Evolutionary conservation across 768 basidiomycete genomes (phyloP), one percentile per base, ranked within the genome.

Genomic region (Gloeophyllum trabeum): DNA sequence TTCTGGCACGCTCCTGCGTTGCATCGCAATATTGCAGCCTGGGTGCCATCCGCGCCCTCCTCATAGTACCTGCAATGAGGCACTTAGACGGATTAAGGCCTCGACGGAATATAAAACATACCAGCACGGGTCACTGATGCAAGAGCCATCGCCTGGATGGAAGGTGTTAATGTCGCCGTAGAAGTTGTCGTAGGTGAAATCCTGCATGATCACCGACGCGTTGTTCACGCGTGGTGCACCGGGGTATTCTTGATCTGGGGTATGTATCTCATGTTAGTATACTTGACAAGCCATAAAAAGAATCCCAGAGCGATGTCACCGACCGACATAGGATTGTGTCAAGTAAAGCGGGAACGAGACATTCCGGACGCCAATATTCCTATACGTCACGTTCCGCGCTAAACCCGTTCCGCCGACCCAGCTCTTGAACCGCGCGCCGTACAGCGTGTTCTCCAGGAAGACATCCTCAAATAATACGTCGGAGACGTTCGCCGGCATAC

Each of bases 331-430:
- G 58, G 64, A 69, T 51, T 69, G 67, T 1, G 70, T 71, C 43
- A 70, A 56, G 51, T 66, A 70, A 37, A 71, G 64, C 12, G 65
- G 64, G 41, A 63, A 69, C 4, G 68, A 67, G 14, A 70, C 69
- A 42, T 67, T 62, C 30, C 61, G 51, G 12, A 70, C 51, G 4
- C 57, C 58, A 39, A 69, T 69, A 51, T 70, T 69, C 34, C 61
- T 56, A 64, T 66, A 73, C 20, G 68, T 67, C 40, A 73, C 57
- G 47, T 71, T 71, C 42, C 69, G 70, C 10, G 36, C 10, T n/a
- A 14, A 36, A 36, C 4, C 54, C 62, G 18, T 38, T 62, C 64
- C 21, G 67, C 45, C 18, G 67, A 65, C 1, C 66, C 70, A 46
- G 20, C 10, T 10, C 36, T 21, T 21, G 36, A 71, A 71, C 4